Percentiles rank a stretch among this genome's conserved stretches.
Conservation (phyloP, 176 grass and related monocot species). For the Oryza glaberrima region DNA sequence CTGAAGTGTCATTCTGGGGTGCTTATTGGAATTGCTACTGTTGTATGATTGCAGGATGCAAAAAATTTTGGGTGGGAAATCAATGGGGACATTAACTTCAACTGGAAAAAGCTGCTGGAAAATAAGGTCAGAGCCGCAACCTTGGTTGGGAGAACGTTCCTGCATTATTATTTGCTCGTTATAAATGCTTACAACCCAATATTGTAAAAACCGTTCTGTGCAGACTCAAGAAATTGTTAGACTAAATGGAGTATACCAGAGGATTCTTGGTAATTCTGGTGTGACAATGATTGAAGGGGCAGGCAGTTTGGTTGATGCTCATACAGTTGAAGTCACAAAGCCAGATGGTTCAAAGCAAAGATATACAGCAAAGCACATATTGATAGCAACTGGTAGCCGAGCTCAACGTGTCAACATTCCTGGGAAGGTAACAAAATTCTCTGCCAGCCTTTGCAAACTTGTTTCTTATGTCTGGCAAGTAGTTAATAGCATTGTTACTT, state of each 20-base stretch:
- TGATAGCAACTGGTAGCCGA: slow-evolving; percentile 86
- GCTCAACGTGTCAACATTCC: slow-evolving; percentile 78
- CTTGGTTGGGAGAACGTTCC: neutral
- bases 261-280: slow-evolving; percentile 64
- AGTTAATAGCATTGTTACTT: neutral
- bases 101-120: slow-evolving; percentile 88
- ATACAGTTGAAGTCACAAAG: slow-evolving; percentile 72
- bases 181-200: neutral
- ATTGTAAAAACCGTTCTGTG: neutral
- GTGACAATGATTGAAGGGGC: slow-evolving; percentile 93
- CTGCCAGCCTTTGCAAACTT: neutral
- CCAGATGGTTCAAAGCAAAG: slow-evolving; percentile 69
- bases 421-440: slow-evolving; percentile 68
- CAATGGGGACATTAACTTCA: slow-evolving; percentile 75
- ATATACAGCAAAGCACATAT: slow-evolving; percentile 68
- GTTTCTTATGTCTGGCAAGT: neutral
- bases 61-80: slow-evolving; percentile 92
- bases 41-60: slow-evolving; percentile 60
- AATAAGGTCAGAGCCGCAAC: slow-evolving; percentile 66
- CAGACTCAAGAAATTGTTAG: slow-evolving; percentile 90
- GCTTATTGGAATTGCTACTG: neutral
- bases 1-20: neutral
- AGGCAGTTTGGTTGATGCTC: slow-evolving; percentile 72
- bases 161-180: neutral
- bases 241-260: slow-evolving; percentile 82